These are phyloP conservation scores for Mycosphaerella sp. DNA, from an alignment of 2,329 filamentous ascomycete genomes.

Conservation along the genomic window DNA sequence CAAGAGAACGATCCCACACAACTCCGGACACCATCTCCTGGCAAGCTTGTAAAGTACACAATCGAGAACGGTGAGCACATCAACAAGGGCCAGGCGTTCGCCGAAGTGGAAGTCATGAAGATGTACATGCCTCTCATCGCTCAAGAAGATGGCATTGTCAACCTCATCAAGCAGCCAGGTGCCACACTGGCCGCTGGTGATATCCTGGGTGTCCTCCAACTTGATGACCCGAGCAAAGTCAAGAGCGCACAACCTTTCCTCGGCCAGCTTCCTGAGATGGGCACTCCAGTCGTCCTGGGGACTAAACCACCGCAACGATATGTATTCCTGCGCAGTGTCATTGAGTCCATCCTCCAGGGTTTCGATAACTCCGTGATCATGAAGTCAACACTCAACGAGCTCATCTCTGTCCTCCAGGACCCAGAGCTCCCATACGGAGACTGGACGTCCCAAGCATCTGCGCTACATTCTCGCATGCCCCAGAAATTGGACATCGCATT, in stretches of 20 bases:
- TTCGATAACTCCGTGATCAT: slow-evolving; percentile 99
- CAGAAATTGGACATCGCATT: slow-evolving; percentile 82
- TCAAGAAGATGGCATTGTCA: slow-evolving; percentile 90
- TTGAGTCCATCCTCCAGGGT: slow-evolving; percentile 82
- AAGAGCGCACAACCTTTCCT: slow-evolving; percentile 95
- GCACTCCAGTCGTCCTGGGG: slow-evolving; percentile 78
- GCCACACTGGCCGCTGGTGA: slow-evolving; percentile 97
- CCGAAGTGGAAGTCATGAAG: slow-evolving; percentile 99
- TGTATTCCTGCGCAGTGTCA: slow-evolving; percentile 65
- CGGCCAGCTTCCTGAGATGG: slow-evolving; percentile 80
- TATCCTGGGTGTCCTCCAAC: slow-evolving; percentile 91
- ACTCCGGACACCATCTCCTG: slow-evolving; percentile 86
- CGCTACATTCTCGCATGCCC: slow-evolving; percentile 95
- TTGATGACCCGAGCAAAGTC: slow-evolving; percentile 92
- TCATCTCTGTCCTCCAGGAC: slow-evolving; percentile 84
- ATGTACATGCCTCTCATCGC: slow-evolving; percentile 99
- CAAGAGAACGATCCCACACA: slow-evolving; percentile 99
- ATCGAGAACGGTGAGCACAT: slow-evolving; percentile 94
- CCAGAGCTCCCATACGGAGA: slow-evolving; percentile 91
- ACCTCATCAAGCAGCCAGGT: slow-evolving; percentile 98
- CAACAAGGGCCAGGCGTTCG: slow-evolving; percentile 84
- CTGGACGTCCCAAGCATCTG: slow-evolving; percentile 92
- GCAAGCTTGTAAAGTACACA: slow-evolving; percentile 96
- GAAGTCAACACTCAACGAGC: slow-evolving; percentile 74
- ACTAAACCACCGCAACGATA: slow-evolving; percentile 90